Conservation (phyloP, 1,284 basidiomycete species). For the Naganishia liquefaciens region DNA sequence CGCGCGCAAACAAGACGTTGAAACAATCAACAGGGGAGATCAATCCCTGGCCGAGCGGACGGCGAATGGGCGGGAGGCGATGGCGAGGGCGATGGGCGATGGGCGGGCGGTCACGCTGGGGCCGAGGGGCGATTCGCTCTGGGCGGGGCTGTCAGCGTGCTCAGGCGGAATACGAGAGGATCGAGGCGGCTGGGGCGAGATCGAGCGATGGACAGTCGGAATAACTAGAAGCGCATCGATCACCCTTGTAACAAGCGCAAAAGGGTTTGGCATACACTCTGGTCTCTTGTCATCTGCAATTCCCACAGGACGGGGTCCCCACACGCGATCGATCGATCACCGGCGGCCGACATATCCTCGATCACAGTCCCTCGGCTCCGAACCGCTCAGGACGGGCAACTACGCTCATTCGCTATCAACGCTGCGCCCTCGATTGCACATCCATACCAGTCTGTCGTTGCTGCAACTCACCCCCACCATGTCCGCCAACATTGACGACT, state of each 20-base stretch:
- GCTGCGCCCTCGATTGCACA: background rate
- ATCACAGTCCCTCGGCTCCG: constrained; percentile 22
- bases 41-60: background rate
- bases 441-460: background rate
- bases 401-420: constrained; percentile 13
- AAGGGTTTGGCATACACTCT: constrained; percentile 4
- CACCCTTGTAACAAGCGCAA: no score
- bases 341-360: constrained; percentile 2
- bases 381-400: background rate
- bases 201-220: background rate
- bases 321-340: background rate
- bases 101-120: constrained; percentile 3
- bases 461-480: constrained; percentile 17
- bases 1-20: background rate
- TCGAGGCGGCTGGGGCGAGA: no score
- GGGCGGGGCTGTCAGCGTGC: background rate
- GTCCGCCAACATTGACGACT: constrained; percentile 33
- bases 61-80: background rate
- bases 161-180: constrained; percentile 14
- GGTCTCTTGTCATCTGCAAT: background rate
- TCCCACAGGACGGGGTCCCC: background rate
- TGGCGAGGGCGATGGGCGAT: constrained; percentile 15
- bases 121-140: no score
- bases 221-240: no score
- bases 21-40: background rate